These are phyloP conservation scores for Coemansia sp. DNA, from an alignment of 192 early-diverging fungal genomes.

Conservation along the genomic window DNA sequence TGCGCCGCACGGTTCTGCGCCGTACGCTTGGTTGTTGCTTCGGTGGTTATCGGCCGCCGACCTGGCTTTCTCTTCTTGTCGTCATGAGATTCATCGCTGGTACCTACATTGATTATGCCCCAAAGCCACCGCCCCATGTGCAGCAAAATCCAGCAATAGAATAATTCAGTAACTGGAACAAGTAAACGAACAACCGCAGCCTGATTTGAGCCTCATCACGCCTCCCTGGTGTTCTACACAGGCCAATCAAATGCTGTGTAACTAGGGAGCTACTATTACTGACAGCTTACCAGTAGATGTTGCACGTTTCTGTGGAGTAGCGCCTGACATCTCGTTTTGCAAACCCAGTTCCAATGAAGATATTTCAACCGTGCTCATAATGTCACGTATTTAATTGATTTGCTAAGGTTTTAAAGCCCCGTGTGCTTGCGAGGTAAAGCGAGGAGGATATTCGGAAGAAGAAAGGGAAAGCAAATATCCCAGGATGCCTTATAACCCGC, in stretches of 20 bases:
- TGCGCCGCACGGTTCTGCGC: constrained; percentile 90
- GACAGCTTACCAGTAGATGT: constrained; percentile 18
- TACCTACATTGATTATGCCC: constrained; percentile 13
- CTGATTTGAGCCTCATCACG: background rate
- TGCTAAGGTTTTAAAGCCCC: no score
- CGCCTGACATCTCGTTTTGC: background rate
- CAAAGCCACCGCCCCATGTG: background rate
- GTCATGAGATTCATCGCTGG: constrained; percentile 44
- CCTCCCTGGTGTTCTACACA: background rate
- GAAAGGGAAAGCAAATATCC: background rate
- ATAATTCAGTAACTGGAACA: background rate
- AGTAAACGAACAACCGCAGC: background rate
- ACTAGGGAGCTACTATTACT: background rate
- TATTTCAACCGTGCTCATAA: constrained; percentile 29
- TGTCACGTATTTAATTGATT: background rate
- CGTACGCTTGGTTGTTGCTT: constrained; percentile 66
- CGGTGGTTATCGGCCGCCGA: constrained; percentile 62
- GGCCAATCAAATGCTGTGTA: background rate
- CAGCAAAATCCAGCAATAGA: no score
- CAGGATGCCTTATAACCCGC: background rate
- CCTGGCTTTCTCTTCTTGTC: constrained; percentile 61
- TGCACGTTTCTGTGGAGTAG: constrained; percentile 33
- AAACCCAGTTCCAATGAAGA: background rate
- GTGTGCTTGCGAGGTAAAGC: no score
- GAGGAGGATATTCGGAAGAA: background rate